Evolutionary conservation across 164 flowering plant genomes (phyloP), one percentile per base, ranked within the genome.

Genomic region (Berberis thunbergii): DNA sequence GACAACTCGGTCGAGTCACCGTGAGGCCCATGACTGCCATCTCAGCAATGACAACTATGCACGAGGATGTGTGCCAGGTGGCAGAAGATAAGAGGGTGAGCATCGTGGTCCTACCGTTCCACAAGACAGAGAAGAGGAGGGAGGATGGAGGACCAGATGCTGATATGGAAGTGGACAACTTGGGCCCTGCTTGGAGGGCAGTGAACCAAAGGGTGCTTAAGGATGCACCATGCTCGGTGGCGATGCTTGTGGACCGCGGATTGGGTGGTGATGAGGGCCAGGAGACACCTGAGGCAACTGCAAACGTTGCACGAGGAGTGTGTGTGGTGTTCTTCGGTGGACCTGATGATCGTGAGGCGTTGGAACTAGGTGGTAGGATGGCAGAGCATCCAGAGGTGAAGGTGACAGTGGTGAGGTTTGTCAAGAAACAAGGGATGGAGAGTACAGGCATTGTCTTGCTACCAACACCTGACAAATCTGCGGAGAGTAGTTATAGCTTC

Each of bases 301-400:
- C 58, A 4, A 26, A 61, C 2, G 67, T 54, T n/a, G 63, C 64
- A 13, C 54, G 43, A 12, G 60, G 76, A 26, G 76, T 87, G 3
- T 74, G 86, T 45, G 67, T 87, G 1, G 1, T 83, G 38, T 90
- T 87, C 75, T 80, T 84, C 13, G 92, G 97, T 2, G 97, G 97
- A 45, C 88, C 91, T 0, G 92, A 90, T 66, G 86, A 82, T 57
- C 77, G 90, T 0, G 88, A 86, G 77, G 88, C 87, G 0, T 46
- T 90, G 75, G 83, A 73, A 57, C 56, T 82, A 41, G 88, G 80
- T 3, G 79, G 76, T 1, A 69, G 83, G 64, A 90, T 90, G 91
- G 80, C 86, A 2, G 87, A 86, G 65, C 86, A 86, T 59, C 88
- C 91, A 6, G 78, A 41, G 1, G 80, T 79, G 4, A 73, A 57